These are phyloP conservation scores for Pichia sp. DNA, from an alignment of 1,139 yeast genomes.

Conservation along the genomic window DNA sequence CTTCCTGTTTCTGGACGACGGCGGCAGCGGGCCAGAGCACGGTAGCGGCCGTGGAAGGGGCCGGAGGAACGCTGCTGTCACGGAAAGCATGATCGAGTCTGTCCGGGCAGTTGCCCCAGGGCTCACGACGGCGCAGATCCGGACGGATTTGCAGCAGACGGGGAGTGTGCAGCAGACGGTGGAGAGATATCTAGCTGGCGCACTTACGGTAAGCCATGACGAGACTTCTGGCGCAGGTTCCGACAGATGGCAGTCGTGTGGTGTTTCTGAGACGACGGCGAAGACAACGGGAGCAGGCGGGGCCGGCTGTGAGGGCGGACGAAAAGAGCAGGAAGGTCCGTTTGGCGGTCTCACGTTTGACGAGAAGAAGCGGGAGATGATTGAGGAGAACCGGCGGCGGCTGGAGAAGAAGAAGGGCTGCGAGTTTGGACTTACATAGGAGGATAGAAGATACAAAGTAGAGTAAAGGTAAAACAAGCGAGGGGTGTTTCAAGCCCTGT, in stretches of 20 bases:
- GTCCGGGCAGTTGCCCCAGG: slow-evolving; percentile 82
- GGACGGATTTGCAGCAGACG: slow-evolving; percentile 52
- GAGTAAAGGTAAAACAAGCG: neutral
- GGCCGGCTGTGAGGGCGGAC: neutral
- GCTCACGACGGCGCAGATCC: slow-evolving; percentile 65
- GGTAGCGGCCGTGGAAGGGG: slow-evolving; percentile 18
- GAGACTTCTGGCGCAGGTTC: neutral
- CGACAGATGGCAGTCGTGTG: no score
- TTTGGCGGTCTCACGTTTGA: slow-evolving; percentile 35
- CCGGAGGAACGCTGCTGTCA: slow-evolving; percentile 25
- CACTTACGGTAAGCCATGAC: neutral
- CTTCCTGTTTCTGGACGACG: slow-evolving; percentile 47
- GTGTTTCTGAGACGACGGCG: no score
- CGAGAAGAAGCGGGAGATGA: slow-evolving; percentile 48
- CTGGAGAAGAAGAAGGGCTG: slow-evolving; percentile 30
- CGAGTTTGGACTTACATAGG: slow-evolving; percentile 9
- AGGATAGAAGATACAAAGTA: slow-evolving; percentile 9
- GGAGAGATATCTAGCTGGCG: slow-evolving; percentile 61
- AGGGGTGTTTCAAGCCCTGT: slow-evolving; percentile 17
- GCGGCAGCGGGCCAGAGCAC: neutral
- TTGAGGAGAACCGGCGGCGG: slow-evolving; percentile 45
- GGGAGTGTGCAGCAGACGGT: slow-evolving; percentile 82
- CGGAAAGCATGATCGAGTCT: slow-evolving; percentile 76
- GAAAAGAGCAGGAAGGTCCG: slow-evolving; percentile 18
- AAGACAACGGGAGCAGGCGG: no score